Conservation (phyloP, 495 filamentous ascomycete genomes). For the Cercophora newfieldiana region DNA sequence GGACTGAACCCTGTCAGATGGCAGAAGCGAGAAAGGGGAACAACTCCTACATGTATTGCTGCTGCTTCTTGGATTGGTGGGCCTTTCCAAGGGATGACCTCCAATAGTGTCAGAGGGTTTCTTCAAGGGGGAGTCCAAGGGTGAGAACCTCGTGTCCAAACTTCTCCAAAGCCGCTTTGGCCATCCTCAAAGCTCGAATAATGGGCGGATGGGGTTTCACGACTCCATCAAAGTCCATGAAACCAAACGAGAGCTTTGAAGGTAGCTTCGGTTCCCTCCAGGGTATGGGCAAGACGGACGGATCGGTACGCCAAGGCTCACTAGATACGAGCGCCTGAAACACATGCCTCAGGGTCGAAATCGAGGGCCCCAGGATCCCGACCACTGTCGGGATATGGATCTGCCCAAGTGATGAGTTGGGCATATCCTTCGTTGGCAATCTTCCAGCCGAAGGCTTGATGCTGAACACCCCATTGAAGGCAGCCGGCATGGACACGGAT, state of each 20-base stretch:
- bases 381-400: background rate
- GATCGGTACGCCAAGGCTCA: background rate
- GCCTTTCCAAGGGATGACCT: constrained; percentile 3
- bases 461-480: constrained; percentile 1
- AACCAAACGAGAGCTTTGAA: background rate
- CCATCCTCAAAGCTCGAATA: background rate
- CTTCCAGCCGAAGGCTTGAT: constrained; percentile 1
- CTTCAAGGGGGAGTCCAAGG: background rate
- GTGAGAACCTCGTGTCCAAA: background rate
- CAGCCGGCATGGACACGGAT: constrained; percentile 3
- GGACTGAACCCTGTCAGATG: background rate
- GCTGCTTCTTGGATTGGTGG: background rate
- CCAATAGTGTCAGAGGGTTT: background rate
- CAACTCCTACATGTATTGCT: constrained; percentile 1
- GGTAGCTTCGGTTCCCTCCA: background rate
- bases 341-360: background rate
- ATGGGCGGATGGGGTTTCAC: background rate
- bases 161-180: background rate
- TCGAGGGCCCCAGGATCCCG: background rate
- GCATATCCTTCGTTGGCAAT: background rate
- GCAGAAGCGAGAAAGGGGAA: background rate
- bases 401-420: background rate
- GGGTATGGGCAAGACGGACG: background rate
- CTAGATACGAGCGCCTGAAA: background rate
- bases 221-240: background rate